These are phyloP conservation scores for Achaetomiella virescens DNA, from an alignment of 495 filamentous ascomycete genomes.

Conservation along the genomic window DNA sequence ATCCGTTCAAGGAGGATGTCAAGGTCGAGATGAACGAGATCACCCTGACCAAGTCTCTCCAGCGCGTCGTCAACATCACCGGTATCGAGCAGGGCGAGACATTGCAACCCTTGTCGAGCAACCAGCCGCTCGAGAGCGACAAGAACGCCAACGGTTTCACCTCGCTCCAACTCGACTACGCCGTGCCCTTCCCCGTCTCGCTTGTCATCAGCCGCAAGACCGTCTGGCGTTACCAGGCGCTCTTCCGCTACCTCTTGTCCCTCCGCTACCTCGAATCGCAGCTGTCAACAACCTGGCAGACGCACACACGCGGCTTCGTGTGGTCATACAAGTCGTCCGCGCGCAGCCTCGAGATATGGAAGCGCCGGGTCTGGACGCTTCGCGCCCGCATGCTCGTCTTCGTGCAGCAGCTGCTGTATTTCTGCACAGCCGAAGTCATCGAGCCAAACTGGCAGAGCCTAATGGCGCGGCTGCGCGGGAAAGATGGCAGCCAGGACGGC, in stretches of 20 bases:
- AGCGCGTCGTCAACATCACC: conserved; percentile 91
- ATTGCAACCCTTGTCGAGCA: conserved; percentile 40
- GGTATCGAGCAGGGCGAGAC: conserved; percentile 86
- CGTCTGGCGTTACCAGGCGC: conserved; percentile 86
- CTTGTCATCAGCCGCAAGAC: conserved; percentile 95
- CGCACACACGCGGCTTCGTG: conserved; percentile 73
- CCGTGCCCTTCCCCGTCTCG: conserved; percentile 92
- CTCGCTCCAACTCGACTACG: conserved; percentile 87
- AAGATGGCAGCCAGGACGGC: conserved; percentile 38
- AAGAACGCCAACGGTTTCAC: conserved; percentile 85
- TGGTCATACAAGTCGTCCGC: conserved; percentile 79
- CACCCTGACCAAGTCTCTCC: conserved; percentile 83
- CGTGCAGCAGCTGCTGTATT: conserved; percentile 92
- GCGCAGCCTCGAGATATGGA: conserved; percentile 79
- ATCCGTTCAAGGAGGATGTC: conserved; percentile 96
- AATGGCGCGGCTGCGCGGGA: conserved; percentile 72
- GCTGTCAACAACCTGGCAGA: conserved; percentile 79
- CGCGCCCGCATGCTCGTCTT: conserved; percentile 93
- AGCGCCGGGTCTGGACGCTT: conserved; percentile 84
- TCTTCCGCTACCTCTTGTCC: conserved; percentile 87
- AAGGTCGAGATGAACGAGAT: conserved; percentile 96
- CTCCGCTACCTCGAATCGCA: conserved; percentile 82
- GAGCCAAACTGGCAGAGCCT: conserved; percentile 94
- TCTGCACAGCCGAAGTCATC: conserved; percentile 93
- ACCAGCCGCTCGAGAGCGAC: conserved; percentile 61